Evolutionary conservation across 2,329 filamentous ascomycete species (phyloP).

Genomic region (Torrubiellomyces zombiae): DNA sequence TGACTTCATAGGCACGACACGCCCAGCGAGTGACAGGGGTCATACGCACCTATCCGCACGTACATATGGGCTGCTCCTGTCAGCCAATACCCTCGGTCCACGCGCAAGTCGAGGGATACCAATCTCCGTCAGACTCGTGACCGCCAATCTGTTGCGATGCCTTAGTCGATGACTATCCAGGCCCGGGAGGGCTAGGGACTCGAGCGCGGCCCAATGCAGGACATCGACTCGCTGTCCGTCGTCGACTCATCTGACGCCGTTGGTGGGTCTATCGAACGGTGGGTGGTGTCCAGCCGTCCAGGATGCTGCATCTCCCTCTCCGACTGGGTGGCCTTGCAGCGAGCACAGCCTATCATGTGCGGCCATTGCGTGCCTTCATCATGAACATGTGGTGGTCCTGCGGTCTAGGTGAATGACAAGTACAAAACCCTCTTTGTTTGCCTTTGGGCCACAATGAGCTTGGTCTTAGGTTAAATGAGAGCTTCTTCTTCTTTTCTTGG

Average conservation of each 20-base stretch:
- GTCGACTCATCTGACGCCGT: slow-evolving; percentile 19
- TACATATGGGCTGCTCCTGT: too few species aligned
- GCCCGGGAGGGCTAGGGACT: slow-evolving; percentile 3
- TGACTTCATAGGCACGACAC: too few species aligned
- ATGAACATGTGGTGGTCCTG: slow-evolving; percentile 7
- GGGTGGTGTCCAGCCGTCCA: slow-evolving; percentile 19
- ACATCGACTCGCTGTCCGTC: slow-evolving; percentile 25
- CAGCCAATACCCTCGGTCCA: too few species aligned
- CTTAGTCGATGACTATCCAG: too few species aligned
- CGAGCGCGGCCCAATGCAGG: slow-evolving; percentile 18
- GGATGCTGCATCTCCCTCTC: too few species aligned
- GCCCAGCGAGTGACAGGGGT: too few species aligned
- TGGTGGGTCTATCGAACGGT: slow-evolving; percentile 18
- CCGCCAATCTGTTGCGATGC: too few species aligned
- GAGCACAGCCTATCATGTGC: slow-evolving; percentile 17
- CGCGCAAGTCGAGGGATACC: too few species aligned
- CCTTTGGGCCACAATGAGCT: slow-evolving; percentile 6
- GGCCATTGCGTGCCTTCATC: slow-evolving; percentile 10
- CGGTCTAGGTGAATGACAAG: too few species aligned
- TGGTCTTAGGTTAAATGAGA: slow-evolving; percentile 6
- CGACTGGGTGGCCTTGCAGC: slow-evolving; percentile 15
- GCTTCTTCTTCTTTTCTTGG: slow-evolving; percentile 5
- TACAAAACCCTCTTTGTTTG: slow-evolving; percentile 3
- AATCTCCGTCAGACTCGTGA: too few species aligned
- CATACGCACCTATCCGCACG: too few species aligned